Conservation (phyloP, 352 stramenopile species). For the Pythium myriotylum region DNA sequence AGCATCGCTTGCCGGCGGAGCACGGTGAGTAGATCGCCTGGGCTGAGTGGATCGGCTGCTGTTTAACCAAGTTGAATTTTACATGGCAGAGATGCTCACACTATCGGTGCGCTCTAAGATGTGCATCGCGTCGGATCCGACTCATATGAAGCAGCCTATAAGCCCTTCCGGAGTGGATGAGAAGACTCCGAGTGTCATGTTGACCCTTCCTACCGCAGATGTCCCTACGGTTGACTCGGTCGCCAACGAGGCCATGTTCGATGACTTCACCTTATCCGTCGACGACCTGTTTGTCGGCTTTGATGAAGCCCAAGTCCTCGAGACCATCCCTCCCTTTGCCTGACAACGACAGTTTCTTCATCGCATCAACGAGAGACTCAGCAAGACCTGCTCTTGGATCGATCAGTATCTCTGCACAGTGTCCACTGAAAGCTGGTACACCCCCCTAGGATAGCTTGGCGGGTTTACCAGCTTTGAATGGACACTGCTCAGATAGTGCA, state of each 20-base stretch:
- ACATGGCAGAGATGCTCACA: constrained; percentile 1
- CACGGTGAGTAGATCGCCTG: background rate
- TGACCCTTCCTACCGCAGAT: background rate
- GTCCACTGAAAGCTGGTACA: background rate
- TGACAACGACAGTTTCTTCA: background rate
- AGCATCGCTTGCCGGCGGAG: constrained; percentile 11
- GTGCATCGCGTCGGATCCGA: background rate
- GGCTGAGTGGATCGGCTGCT: background rate
- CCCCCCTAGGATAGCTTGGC: background rate
- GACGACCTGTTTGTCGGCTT: no score
- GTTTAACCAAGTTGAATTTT: background rate
- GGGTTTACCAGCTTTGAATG: background rate
- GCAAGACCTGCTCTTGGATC: background rate
- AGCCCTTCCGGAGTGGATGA: constrained; percentile 5
- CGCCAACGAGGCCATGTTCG: no score
- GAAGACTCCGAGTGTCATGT: background rate
- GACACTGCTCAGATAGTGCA: background rate
- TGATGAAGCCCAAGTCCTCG: no score
- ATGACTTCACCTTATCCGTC: no score
- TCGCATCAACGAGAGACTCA: background rate
- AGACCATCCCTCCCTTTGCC: no score
- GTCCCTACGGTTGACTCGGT: no score
- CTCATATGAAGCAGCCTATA: background rate
- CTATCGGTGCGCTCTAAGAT: background rate
- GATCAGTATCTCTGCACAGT: background rate